phyloP scores from a whole-genome alignment of 345 rosid species.

The Moricandia arvensis region DNA sequence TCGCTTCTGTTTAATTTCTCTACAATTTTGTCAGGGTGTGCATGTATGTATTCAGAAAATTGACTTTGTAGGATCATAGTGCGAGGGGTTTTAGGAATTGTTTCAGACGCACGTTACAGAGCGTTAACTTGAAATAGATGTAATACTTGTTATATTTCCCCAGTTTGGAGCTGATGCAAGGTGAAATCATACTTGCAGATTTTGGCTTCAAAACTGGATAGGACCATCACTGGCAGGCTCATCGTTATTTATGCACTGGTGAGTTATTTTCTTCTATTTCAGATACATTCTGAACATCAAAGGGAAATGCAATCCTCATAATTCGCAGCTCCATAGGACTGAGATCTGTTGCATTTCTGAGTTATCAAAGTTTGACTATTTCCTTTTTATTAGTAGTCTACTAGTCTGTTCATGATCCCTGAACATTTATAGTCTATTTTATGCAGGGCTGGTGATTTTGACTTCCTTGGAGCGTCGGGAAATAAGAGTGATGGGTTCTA shows the following conservation, averaged over 20 bases:
- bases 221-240: slow-evolving; percentile 92
- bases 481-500: slow-evolving; percentile 57
- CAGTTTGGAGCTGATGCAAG: slow-evolving; percentile 39
- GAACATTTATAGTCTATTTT: slow-evolving; percentile 20
- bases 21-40: background rate
- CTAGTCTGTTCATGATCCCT: slow-evolving; percentile 23
- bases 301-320: slow-evolving; percentile 10
- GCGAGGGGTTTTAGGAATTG: slow-evolving; percentile 11
- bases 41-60: slow-evolving; percentile 16
- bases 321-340: slow-evolving; percentile 12
- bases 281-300: slow-evolving; percentile 9
- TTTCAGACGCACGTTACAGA: slow-evolving; percentile 20
- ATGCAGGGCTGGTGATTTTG: slow-evolving; percentile 69
- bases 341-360: slow-evolving; percentile 16
- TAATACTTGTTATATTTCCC: slow-evolving; percentile 19
- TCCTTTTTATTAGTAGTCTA: slow-evolving; percentile 5
- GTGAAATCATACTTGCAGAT: slow-evolving; percentile 59
- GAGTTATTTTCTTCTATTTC: slow-evolving; percentile 30
- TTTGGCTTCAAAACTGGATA: slow-evolving; percentile 99
- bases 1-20: background rate
- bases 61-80: slow-evolving; percentile 17
- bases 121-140: slow-evolving; percentile 12
- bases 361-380: background rate
- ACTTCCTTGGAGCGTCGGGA: slow-evolving; percentile 63
- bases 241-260: slow-evolving; percentile 92